Evolutionary conservation across 345 rosid genomes (phyloP).

Genomic region (Salix udensis): DNA sequence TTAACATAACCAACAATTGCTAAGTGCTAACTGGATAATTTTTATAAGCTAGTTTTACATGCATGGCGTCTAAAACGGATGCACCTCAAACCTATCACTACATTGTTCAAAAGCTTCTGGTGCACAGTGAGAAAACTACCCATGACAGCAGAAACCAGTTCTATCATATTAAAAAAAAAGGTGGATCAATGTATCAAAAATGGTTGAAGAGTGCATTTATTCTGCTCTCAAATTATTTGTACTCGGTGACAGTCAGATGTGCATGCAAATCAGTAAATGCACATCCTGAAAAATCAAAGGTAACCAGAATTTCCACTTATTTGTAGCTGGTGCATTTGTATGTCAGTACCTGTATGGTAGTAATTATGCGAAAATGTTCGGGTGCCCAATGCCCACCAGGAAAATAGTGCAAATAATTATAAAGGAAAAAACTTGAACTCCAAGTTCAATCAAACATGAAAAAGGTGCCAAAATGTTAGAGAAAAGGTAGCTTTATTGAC

Average conservation of each 20-base stretch:
- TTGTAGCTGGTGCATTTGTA: neutral
- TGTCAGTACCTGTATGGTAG: neutral
- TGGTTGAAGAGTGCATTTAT: neutral
- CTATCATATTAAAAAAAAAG: neutral
- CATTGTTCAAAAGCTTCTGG: neutral
- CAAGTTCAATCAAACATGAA: neutral
- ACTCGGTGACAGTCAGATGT: neutral
- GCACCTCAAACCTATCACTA: neutral
- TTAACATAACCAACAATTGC: neutral
- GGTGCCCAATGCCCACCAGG: neutral
- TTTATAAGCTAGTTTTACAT: neutral
- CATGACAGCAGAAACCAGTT: neutral
- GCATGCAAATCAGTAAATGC: neutral
- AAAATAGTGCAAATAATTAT: neutral
- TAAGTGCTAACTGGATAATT: neutral
- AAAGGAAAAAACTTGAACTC: neutral
- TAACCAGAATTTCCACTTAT: neutral
- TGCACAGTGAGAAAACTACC: neutral
- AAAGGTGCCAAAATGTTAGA: neutral
- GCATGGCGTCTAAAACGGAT: neutral
- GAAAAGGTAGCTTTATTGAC: conserved; percentile 36
- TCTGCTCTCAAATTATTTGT: neutral
- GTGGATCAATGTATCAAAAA: neutral
- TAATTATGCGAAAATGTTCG: neutral
- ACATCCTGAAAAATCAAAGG: neutral